Evolutionary conservation across 306 rosid genomes (phyloP), one percentile per base, ranked within the genome.

Genomic region (Begonia peltatifolia): DNA sequence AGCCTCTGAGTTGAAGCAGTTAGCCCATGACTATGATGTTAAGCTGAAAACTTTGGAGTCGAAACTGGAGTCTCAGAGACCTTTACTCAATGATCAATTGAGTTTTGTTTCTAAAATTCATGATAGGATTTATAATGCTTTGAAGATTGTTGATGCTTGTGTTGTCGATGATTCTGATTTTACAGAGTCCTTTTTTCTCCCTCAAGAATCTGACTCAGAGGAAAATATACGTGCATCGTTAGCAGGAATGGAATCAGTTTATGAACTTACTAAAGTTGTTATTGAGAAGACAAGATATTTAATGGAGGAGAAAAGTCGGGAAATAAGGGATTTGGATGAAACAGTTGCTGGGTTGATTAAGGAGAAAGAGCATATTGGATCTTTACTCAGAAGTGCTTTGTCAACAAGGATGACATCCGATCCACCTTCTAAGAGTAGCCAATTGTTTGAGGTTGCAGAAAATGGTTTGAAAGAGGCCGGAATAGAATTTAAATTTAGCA

Each of bases 341-440:
- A 76, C 69, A 4, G 79, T 72, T 56, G 65, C 66, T 72, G 81
- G 66, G 70, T 68, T 90, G 57, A 74, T 74, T 14, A 73, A 47
- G 66, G 95, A 86, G 75, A 86, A 90, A 77, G 99, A 86, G 63
- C 96, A 90, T 60, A 81, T 90, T 79, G 96, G 96, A 59, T 86
- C 84, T 12, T 70, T 90, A 54, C 96, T 90, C 17, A 75, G 94
- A 61, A 86, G 94, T 51, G 93, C 94, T 36, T 68, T 86, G 74
- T 83, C 88, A 0, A 86, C 64, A 74, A 83, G 82, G 71, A 71
- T 70, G 66, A 44, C 78, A 9, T 65, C 76, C 3, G 76, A 75
- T 79, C 63, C 67, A 12, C 76, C 83, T 58, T 69, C 88, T 56
- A 69, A 63, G 52, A 77, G 68, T 48, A 90, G 52, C 61, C 82